Conservation (phyloP, 352 stramenopile species). For the Globisporangium camurandrum region DNA sequence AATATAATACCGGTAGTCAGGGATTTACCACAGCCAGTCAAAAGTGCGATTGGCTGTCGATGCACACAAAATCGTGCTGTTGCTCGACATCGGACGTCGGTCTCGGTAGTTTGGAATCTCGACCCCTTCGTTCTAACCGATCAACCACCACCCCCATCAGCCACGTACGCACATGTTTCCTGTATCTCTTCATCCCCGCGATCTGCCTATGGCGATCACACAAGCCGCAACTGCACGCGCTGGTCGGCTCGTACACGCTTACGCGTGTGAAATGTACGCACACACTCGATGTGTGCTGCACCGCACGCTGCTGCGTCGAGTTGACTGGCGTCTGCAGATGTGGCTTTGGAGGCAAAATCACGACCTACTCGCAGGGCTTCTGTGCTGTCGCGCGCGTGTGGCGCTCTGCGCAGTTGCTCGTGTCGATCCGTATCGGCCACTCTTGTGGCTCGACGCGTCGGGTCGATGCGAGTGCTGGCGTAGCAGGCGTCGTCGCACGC, state of each 20-base stretch:
- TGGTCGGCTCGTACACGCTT: background rate
- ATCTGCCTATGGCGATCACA: background rate
- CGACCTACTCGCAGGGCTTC: slow-evolving; percentile 16
- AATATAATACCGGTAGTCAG: too few species aligned
- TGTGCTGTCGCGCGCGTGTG: background rate
- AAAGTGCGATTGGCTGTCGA: too few species aligned
- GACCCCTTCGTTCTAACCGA: slow-evolving; percentile 34
- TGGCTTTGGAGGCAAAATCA: slow-evolving; percentile 62
- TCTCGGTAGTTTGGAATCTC: slow-evolving; percentile 14
- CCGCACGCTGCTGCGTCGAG: background rate
- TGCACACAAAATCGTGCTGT: too few species aligned
- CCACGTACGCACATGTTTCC: slow-evolving; percentile 22
- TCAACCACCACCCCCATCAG: slow-evolving; percentile 19
- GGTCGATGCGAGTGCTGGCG: too few species aligned
- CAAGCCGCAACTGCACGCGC: slow-evolving; percentile 14
- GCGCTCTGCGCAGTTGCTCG: background rate
- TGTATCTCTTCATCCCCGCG: background rate
- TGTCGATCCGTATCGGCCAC: too few species aligned
- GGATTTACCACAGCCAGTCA: too few species aligned
- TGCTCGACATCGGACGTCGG: too few species aligned
- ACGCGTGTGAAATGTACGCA: background rate
- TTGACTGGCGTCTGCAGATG: slow-evolving; percentile 20
- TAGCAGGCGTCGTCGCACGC: slow-evolving; percentile 1
- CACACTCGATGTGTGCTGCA: background rate
- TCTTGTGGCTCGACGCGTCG: too few species aligned